Evolutionary conservation across 2,329 filamentous ascomycete species (phyloP), one percentile per base, ranked within the genome.

Genomic region (Clarireedia sp.): DNA sequence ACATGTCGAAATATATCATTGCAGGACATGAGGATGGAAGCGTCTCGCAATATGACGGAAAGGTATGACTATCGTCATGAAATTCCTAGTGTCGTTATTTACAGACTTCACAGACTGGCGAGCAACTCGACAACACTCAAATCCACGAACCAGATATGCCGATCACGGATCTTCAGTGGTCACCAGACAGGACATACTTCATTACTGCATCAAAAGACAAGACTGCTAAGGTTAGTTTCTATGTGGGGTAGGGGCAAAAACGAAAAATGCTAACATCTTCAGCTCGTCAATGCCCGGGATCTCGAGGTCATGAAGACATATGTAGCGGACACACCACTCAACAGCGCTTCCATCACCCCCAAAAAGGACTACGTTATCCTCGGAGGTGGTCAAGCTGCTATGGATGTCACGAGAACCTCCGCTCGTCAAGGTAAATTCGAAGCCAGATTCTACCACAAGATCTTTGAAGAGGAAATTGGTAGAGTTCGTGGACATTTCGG

Each of bases 131-230:
- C 74, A 90, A 89, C 73, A 79, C 86, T 68, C 85, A 87, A 70
- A 85, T 86, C 58, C 94, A 99, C 76, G 92, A 95, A 74, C 85
- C 86, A 67, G 86, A 89, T 75, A 76, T 80, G 68, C 79, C 55
- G 33, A 62, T 99, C 68, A 94, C 89, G 67, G 94, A 99, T 73
- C 82, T 99, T 59, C 94, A 99, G 76, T 97, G 94, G 88, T 86
- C 90, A 54, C 73, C 83, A 53, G 94, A 99, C 78, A 84, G 92
- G 66, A 95, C 91, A 67, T 96, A 96, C 78, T 97, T 97, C 78
- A 94, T 99, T 77, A 99, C 94, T 57, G 87, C 94, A 57, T 94
- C 87, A 70, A 97, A 96, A 79, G 94, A 99, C 80, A 99, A 99
- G 82, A 87, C 88, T 47, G 87, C 94, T 63, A 96, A 95, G 81